Conservation (phyloP, 805 yeast species). For the Zygotorulaspora sp. region DNA sequence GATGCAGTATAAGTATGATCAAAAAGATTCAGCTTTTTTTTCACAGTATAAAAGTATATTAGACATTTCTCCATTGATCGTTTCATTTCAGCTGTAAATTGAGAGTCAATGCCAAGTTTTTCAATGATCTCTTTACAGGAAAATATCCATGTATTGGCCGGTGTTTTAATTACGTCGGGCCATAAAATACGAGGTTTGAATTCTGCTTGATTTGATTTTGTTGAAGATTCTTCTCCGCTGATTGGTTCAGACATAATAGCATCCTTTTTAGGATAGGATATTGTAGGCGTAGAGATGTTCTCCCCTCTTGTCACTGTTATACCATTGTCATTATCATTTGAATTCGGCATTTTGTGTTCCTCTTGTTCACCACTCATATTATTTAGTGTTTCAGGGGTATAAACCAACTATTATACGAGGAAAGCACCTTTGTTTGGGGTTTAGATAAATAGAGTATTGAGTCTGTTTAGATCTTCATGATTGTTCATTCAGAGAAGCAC, state of each 20-base stretch:
- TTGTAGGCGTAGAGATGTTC: no score
- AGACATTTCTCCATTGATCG: constrained; percentile 34
- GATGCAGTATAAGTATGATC: constrained; percentile 37
- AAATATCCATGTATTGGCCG: constrained; percentile 32
- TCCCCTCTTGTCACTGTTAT: no score
- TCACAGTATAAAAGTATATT: constrained; percentile 35
- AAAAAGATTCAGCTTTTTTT: constrained; percentile 32
- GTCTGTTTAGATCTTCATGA: no score
- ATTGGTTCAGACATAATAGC: no score
- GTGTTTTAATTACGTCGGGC: constrained; percentile 35
- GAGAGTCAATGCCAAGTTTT: constrained; percentile 24
- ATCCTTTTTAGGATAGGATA: no score
- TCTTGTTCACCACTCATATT: no score
- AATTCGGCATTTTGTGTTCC: not conserved
- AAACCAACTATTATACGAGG: no score
- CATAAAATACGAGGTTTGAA: constrained; percentile 32
- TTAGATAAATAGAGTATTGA: no score
- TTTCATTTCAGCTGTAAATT: constrained; percentile 24
- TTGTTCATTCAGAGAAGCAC: no score
- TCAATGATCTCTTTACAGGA: constrained; percentile 31
- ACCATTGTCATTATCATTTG: not conserved
- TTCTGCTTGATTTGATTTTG: constrained; percentile 2
- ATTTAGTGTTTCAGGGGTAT: no score
- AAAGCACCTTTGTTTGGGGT: no score
- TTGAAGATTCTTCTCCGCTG: no score